Evolutionary conservation across 345 rosid genomes (phyloP), one percentile per base, ranked within the genome.

Genomic region (Zanthoxylum bungeanum): DNA sequence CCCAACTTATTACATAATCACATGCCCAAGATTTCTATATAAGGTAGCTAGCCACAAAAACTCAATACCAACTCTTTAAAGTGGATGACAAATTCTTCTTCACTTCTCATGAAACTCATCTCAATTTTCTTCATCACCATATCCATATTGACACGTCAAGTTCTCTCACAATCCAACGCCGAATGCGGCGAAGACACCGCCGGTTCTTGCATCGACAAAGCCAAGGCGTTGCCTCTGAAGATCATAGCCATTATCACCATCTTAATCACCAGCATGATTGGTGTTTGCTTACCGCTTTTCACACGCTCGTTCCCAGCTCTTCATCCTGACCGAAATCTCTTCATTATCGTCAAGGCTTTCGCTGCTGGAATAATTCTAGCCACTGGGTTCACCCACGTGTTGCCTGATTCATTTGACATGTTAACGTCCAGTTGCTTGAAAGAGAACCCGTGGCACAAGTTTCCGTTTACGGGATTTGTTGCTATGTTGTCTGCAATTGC

Each of bases 321-420:
- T 12, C 63, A 50, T 63, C 98, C 93, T 0, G 93, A 89, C 62
- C 69, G 76, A 42, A 76, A 75, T 67, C 49, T 82, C 3, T 93
- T 93, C 42, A 83, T 86, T n/a, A 53, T 89, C 4, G 77, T 93
- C 10, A 91, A 89, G 61, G 77, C 87, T 36, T 91, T 93, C 12
- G 97, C 97, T 0, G 76, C 95, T 0, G 98, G 98, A 0, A 86
- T 93, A 28, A 93, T 93, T 24, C 86, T 93, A 0, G 95, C 88
- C 1, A 93, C 98, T 2, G 98, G 93, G 16, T 93, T 86, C 80
- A 91, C 86, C 92, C 97, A 93, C 47, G 98, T 91, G 19, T 60
- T 91, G 67, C 98, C 97, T 3, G 97, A 93, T 77, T 93, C 97
- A 36, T 93, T 89, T 39, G 93, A 85, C 71, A 82, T 84, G 87